A percentile compares a stretch with the other conserved stretches of the same genome.
Conservation (phyloP, 2,329 filamentous ascomycete genomes). For the Didymella pinodella region DNA sequence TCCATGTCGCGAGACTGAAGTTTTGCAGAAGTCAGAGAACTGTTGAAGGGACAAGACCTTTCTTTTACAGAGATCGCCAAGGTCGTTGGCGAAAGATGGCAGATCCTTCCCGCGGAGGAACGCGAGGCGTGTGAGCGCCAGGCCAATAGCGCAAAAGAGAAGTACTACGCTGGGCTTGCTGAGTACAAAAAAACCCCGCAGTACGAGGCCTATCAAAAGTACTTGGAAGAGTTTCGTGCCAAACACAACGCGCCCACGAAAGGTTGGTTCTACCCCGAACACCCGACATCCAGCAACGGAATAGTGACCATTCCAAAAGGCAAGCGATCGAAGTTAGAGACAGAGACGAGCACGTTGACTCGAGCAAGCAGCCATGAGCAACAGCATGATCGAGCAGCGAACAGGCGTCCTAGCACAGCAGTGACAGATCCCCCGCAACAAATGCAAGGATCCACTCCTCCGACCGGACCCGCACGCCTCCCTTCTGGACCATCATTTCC, state of each 20-base stretch:
- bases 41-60: slow-evolving; percentile 76
- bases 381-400: slow-evolving; percentile 32
- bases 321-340: slow-evolving; percentile 55
- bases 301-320: slow-evolving; percentile 46
- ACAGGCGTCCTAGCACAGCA: slow-evolving; percentile 40
- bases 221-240: slow-evolving; percentile 79
- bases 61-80: slow-evolving; percentile 87
- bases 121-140: slow-evolving; percentile 77
- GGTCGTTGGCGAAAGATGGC: slow-evolving; percentile 82
- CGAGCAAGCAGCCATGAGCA: slow-evolving; percentile 45
- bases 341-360: slow-evolving; percentile 46
- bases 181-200: slow-evolving; percentile 80
- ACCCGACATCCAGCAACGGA: slow-evolving; percentile 8
- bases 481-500: slow-evolving; percentile 37
- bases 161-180: slow-evolving; percentile 74
- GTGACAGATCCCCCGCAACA: slow-evolving; percentile 36
- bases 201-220: slow-evolving; percentile 73
- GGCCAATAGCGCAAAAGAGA: slow-evolving; percentile 77
- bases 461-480: slow-evolving; percentile 34
- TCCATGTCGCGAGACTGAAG: slow-evolving; percentile 26
- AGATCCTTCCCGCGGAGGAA: slow-evolving; percentile 70
- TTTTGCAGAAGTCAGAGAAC: slow-evolving; percentile 73
- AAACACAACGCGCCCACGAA: slow-evolving; percentile 62
- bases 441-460: slow-evolving; percentile 40
- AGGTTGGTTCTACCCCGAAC: slow-evolving; percentile 35